Conservation (phyloP, 345 rosid genomes). For the Populus alba region DNA sequence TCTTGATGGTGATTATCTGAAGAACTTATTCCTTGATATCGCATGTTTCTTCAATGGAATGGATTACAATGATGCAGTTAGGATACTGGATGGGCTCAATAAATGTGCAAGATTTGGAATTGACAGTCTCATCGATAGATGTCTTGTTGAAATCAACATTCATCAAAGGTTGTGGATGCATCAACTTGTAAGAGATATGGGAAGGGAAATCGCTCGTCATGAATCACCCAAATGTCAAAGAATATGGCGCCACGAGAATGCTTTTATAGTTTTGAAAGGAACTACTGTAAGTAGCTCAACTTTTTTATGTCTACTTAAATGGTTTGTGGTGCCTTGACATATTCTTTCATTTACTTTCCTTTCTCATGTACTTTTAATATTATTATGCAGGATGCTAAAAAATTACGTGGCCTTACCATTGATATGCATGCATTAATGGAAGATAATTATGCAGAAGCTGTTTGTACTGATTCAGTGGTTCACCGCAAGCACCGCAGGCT, state of each 20-base stretch:
- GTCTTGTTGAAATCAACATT: too few species aligned
- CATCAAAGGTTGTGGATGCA: not conserved
- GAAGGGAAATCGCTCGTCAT: not conserved
- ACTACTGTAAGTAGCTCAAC: not conserved
- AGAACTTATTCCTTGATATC: not conserved
- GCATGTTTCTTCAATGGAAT: not conserved
- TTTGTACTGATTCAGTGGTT: too few species aligned
- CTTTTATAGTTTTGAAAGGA: not conserved
- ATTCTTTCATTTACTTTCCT: too few species aligned
- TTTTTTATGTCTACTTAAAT: too few species aligned
- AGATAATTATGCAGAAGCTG: too few species aligned
- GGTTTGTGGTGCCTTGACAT: too few species aligned
- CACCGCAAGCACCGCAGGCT: too few species aligned
- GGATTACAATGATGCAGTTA: not conserved
- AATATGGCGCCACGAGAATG: not conserved
- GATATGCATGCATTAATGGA: too few species aligned
- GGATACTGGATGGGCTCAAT: not conserved
- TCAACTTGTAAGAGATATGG: not conserved
- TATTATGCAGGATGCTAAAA: not conserved
- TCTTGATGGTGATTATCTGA: not conserved
- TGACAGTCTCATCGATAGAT: not conserved
- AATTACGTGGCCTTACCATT: not conserved
- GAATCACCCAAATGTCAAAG: not conserved
- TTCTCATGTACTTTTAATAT: not conserved
- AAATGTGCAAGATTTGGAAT: not conserved